Percentiles rank a stretch among this genome's conserved stretches.
Evolutionary conservation across 306 rosid species (phyloP).

Genomic region (Sophora flavescens): DNA sequence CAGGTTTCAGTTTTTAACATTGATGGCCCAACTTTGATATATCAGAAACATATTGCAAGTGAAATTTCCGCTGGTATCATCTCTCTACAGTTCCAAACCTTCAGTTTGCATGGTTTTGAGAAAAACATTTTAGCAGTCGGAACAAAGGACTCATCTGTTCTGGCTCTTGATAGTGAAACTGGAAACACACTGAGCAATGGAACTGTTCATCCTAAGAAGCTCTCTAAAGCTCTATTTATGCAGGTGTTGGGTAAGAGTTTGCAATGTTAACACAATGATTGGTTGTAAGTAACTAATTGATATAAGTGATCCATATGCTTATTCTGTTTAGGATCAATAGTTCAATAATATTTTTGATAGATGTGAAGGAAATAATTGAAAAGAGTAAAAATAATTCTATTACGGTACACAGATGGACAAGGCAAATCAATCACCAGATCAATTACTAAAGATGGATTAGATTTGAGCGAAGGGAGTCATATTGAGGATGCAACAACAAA

Average conservation of each 20-base stretch:
- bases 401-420: constrained; percentile 63
- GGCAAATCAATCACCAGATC: constrained; percentile 48
- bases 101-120: constrained; percentile 82
- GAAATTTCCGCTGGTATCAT: constrained; percentile 77
- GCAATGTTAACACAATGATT: constrained; percentile 22
- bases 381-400: background rate
- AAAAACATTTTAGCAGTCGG: constrained; percentile 72
- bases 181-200: constrained; percentile 65
- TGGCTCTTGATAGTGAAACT: constrained; percentile 77
- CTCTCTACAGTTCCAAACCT: constrained; percentile 77
- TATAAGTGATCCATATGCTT: constrained; percentile 4
- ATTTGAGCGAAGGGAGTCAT: constrained; percentile 51
- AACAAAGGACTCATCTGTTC: constrained; percentile 85
- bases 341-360: constrained; percentile 28
- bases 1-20: constrained; percentile 85
- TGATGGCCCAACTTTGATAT: constrained; percentile 70
- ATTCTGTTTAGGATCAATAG: constrained; percentile 27
- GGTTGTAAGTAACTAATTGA: background rate
- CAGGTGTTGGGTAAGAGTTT: constrained; percentile 76
- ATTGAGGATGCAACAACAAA: constrained; percentile 57
- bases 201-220: constrained; percentile 88
- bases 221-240: constrained; percentile 84
- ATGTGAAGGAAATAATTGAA: constrained; percentile 43
- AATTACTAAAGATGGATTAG: constrained; percentile 49
- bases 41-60: constrained; percentile 77